A percentile compares a stretch with the other conserved stretches of the same genome.
Evolutionary conservation across 352 stramenopile species (phyloP).

Genomic region (Pythium scleroteichum): DNA sequence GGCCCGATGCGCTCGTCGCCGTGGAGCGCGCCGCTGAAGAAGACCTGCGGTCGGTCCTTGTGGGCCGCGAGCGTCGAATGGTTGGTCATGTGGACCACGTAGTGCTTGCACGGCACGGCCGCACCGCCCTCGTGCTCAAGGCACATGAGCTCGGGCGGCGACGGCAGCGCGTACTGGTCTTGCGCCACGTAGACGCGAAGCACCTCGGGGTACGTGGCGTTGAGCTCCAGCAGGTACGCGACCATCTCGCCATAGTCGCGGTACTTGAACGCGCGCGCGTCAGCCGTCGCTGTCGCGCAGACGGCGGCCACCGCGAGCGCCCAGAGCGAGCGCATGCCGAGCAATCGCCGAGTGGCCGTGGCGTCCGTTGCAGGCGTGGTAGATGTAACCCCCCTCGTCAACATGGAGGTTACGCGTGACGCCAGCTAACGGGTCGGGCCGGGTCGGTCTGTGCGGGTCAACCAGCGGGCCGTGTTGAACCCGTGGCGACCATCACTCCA

Average conservation of each 20-base stretch:
- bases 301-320: slow-evolving; percentile 2
- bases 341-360: too few species aligned
- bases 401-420: too few species aligned
- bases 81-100: slow-evolving; percentile 88
- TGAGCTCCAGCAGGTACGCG: slow-evolving; percentile 62
- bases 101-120: slow-evolving; percentile 72
- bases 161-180: slow-evolving; percentile 80
- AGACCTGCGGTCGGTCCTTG: slow-evolving; percentile 90
- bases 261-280: slow-evolving; percentile 52
- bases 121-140: slow-evolving; percentile 40
- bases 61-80: slow-evolving; percentile 75
- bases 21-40: slow-evolving; percentile 96
- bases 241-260: slow-evolving; percentile 74
- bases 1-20: slow-evolving; percentile 95
- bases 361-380: too few species aligned
- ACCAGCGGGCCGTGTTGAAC: too few species aligned
- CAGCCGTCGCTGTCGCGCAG: slow-evolving; percentile 4
- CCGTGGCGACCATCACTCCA: too few species aligned
- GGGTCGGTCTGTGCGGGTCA: too few species aligned
- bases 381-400: too few species aligned
- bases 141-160: slow-evolving; percentile 65
- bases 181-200: slow-evolving; percentile 81
- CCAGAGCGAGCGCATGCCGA: slow-evolving; percentile 4
- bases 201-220: slow-evolving; percentile 74
- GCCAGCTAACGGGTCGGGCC: too few species aligned